Evolutionary conservation across 805 yeast species (phyloP).

Genomic region (Metschnikowia sp.): DNA sequence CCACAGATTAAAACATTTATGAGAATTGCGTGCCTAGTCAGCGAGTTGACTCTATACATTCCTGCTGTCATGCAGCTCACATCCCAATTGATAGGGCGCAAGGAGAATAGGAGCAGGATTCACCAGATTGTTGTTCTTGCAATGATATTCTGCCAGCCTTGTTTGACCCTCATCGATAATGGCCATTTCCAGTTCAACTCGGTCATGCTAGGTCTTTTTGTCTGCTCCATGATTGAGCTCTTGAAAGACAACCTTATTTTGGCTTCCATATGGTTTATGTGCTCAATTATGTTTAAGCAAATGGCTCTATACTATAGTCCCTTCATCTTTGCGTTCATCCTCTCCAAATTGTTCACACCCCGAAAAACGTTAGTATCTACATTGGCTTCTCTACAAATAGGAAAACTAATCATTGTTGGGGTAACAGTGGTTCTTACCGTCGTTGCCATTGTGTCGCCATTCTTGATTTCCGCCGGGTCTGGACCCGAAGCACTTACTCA

Average conservation of each 20-base stretch:
- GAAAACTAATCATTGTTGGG: slow-evolving; percentile 60
- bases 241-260: slow-evolving; percentile 58
- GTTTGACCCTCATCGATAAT: slow-evolving; percentile 81
- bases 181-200: slow-evolving; percentile 97
- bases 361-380: slow-evolving; percentile 20
- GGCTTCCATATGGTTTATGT: slow-evolving; percentile 75
- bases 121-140: slow-evolving; percentile 76
- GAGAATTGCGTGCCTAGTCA: slow-evolving; percentile 74
- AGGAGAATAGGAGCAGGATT: slow-evolving; percentile 53
- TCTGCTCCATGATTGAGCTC: slow-evolving; percentile 64
- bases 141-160: slow-evolving; percentile 81
- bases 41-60: slow-evolving; percentile 70
- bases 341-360: slow-evolving; percentile 44
- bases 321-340: slow-evolving; percentile 73
- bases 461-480: slow-evolving; percentile 41
- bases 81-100: slow-evolving; percentile 60
- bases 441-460: slow-evolving; percentile 54
- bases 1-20: slow-evolving; percentile 71
- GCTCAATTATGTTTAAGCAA: slow-evolving; percentile 83
- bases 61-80: slow-evolving; percentile 78
- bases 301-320: slow-evolving; percentile 96
- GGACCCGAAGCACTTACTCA: slow-evolving; percentile 27
- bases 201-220: slow-evolving; percentile 86
- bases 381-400: slow-evolving; percentile 39
- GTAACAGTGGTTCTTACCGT: slow-evolving; percentile 59